These are phyloP conservation scores for Hyaloscypha variabilis DNA, from an alignment of 495 filamentous ascomycete species.

Conservation along the genomic window DNA sequence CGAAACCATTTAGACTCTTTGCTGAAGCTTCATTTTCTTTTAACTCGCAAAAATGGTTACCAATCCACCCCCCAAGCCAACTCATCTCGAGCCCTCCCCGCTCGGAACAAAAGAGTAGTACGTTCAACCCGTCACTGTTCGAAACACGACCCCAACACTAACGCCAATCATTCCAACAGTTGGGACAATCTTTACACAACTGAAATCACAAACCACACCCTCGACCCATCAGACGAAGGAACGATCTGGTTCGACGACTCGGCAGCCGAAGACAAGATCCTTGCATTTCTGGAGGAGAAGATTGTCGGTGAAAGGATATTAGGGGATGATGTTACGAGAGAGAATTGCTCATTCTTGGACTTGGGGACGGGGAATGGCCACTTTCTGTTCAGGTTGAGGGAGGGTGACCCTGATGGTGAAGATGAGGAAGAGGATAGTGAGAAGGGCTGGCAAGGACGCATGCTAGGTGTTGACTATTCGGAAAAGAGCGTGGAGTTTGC, in stretches of 20 bases:
- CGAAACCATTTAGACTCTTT: background rate
- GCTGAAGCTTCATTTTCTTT: background rate
- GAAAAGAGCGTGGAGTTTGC: slow-evolving; percentile 72
- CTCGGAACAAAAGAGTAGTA: slow-evolving; percentile 75
- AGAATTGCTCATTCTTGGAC: slow-evolving; percentile 54
- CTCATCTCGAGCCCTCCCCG: slow-evolving; percentile 61
- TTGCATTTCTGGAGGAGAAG: slow-evolving; percentile 50
- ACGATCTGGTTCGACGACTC: slow-evolving; percentile 80
- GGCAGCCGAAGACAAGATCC: slow-evolving; percentile 62
- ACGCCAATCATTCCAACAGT: slow-evolving; percentile 39
- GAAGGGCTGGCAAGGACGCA: slow-evolving; percentile 52
- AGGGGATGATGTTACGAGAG: background rate
- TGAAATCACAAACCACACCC: slow-evolving; percentile 63
- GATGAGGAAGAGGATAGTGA: slow-evolving; percentile 22
- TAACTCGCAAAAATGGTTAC: slow-evolving; percentile 5
- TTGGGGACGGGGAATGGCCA: slow-evolving; percentile 93
- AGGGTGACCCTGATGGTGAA: slow-evolving; percentile 41
- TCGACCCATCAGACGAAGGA: slow-evolving; percentile 64
- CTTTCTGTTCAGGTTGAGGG: slow-evolving; percentile 74
- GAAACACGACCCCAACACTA: background rate
- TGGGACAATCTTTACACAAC: slow-evolving; percentile 68
- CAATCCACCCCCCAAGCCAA: slow-evolving; percentile 20
- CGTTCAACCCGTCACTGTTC: slow-evolving; percentile 27
- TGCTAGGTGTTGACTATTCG: slow-evolving; percentile 92
- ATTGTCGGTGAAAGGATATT: slow-evolving; percentile 25